Percentiles rank a stretch among this genome's conserved stretches.
phyloP scores from a whole-genome alignment of 441 rosid genomes.

The Breynia disticha region DNA sequence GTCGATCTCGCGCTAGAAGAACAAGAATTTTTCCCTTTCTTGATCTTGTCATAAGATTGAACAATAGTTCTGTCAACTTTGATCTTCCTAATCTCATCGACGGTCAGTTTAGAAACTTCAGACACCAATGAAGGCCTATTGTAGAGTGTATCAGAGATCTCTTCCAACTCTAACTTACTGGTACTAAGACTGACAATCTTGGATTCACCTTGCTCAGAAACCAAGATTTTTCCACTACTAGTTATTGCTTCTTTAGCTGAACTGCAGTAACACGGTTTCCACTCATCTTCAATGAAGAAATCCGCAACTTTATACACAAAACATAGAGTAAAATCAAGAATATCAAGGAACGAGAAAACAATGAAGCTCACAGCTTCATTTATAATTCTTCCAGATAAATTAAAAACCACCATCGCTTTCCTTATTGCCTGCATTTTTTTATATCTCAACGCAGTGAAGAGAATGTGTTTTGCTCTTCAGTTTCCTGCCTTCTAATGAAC shows the following conservation, averaged over 20 bases:
- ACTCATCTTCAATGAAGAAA: slow-evolving; percentile 63
- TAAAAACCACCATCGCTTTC: slow-evolving; percentile 24
- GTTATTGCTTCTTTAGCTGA: slow-evolving; percentile 57
- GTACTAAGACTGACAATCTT: slow-evolving; percentile 50
- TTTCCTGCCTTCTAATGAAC: too few relatives aligned
- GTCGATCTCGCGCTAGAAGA: slow-evolving; percentile 29
- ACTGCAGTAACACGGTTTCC: slow-evolving; percentile 78
- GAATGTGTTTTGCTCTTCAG: too few relatives aligned
- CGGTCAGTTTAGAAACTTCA: slow-evolving; percentile 40
- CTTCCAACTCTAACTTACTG: slow-evolving; percentile 59
- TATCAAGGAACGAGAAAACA: slow-evolving; percentile 67
- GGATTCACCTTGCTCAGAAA: slow-evolving; percentile 69
- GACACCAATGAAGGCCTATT: slow-evolving; percentile 53
- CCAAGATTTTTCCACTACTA: slow-evolving; percentile 60
- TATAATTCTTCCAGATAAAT: slow-evolving; percentile 31
- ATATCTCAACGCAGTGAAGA: too few relatives aligned
- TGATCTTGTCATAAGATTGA: too few relatives aligned
- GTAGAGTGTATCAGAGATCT: slow-evolving; percentile 88
- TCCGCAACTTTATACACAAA: slow-evolving; percentile 52
- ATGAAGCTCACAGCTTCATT: slow-evolving; percentile 66
- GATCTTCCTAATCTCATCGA: slow-evolving; percentile 32
- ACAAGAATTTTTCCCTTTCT: too few relatives aligned
- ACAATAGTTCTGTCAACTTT: slow-evolving; percentile 28
- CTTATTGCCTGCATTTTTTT: slow-evolving; percentile 30
- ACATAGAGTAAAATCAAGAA: slow-evolving; percentile 60